Percentiles rank a stretch among this genome's conserved stretches.
Evolutionary conservation across 2,329 filamentous ascomycete genomes (phyloP).

Genomic region (Colletotrichum sp.): DNA sequence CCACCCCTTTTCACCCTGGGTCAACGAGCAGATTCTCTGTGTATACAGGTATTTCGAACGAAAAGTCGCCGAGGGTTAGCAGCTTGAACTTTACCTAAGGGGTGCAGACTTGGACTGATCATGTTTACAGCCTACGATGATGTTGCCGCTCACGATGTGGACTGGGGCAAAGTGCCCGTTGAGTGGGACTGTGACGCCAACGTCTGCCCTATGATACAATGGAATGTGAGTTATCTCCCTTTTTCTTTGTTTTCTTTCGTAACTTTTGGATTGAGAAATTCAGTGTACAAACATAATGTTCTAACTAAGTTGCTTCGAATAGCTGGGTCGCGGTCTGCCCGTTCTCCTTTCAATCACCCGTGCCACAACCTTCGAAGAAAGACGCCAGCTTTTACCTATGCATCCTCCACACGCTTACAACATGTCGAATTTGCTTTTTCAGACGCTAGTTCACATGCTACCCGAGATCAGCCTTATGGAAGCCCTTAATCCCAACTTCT

Average conservation of each 20-base stretch:
- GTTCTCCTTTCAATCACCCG: background rate
- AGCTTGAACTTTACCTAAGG: background rate
- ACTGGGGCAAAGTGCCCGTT: background rate
- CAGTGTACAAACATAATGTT: background rate
- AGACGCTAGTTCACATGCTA: background rate
- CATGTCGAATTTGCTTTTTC: background rate
- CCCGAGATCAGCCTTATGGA: background rate
- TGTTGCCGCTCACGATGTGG: background rate
- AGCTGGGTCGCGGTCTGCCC: background rate
- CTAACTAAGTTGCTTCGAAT: background rate
- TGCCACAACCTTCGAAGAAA: background rate
- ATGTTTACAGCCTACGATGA: background rate
- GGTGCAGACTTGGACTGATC: background rate
- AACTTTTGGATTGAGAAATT: background rate
- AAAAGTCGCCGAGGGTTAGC: background rate
- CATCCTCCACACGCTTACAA: background rate
- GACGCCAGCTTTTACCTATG: background rate
- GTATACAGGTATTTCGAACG: background rate
- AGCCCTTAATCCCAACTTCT: background rate
- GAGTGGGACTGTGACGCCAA: background rate
- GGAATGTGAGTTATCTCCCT: background rate
- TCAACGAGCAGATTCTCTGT: background rate
- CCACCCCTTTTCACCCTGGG: background rate
- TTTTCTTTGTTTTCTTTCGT: background rate
- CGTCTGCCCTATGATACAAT: background rate